A percentile compares a stretch with the other conserved stretches of the same genome.
phyloP scores from a whole-genome alignment of 768 basidiomycete species.

The Mycena albidolilacea region DNA sequence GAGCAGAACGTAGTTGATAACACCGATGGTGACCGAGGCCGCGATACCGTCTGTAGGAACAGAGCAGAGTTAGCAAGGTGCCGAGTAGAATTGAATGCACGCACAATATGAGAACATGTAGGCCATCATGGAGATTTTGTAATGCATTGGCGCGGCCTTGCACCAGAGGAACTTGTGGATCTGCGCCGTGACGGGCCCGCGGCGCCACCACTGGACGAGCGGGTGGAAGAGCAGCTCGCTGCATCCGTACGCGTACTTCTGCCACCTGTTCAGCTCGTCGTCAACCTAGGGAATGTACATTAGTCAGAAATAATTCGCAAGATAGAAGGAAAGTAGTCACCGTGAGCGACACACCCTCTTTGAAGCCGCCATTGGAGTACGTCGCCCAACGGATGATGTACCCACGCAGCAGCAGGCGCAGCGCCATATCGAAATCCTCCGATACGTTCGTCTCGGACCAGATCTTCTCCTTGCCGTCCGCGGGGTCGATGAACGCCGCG shows the following conservation, averaged over 20 bases:
- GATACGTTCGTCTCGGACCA: slow-evolving; percentile 86
- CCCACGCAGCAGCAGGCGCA: slow-evolving; percentile 72
- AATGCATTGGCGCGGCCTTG: slow-evolving; percentile 76
- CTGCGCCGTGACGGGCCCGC: slow-evolving; percentile 84
- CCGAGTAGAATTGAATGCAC: slow-evolving; percentile 28
- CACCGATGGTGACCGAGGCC: slow-evolving; percentile 72
- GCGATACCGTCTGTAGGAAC: slow-evolving; percentile 70
- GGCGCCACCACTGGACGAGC: slow-evolving; percentile 78
- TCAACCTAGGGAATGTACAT: slow-evolving; percentile 53
- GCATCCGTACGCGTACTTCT: slow-evolving; percentile 44
- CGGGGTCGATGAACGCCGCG: slow-evolving; percentile 78
- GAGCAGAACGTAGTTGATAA: slow-evolving; percentile 83
- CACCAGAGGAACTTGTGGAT: slow-evolving; percentile 86
- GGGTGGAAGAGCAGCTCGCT: slow-evolving; percentile 87
- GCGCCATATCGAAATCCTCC: slow-evolving; percentile 88
- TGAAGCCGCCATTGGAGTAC: slow-evolving; percentile 88
- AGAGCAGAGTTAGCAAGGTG: slow-evolving; percentile 12
- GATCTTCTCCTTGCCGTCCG: slow-evolving; percentile 77
- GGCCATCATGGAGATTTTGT: slow-evolving; percentile 85
- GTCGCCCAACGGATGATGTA: slow-evolving; percentile 89
- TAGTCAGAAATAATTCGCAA: background rate
- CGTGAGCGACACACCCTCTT: slow-evolving; percentile 93
- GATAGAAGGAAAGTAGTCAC: slow-evolving; percentile 44
- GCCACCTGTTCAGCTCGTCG: slow-evolving; percentile 72
- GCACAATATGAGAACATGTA: slow-evolving; percentile 73